Conservation (phyloP, 805 yeast genomes). For the Candida easanensis region DNA sequence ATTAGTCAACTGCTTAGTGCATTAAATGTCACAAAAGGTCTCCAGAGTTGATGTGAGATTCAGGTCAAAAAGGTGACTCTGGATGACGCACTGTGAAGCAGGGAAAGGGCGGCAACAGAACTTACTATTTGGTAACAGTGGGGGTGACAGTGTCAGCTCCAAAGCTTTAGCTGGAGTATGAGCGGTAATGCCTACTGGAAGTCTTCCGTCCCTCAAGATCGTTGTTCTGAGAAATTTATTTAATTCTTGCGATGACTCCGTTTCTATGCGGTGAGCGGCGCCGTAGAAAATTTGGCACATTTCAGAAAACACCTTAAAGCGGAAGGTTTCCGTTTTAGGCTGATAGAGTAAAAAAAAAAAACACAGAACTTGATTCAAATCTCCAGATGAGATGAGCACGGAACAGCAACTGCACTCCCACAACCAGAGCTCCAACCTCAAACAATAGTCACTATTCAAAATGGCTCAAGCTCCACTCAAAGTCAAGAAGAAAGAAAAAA, state of each 20-base stretch:
- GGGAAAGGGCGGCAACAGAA: too few relatives aligned
- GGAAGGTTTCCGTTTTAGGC: slow-evolving; percentile 1
- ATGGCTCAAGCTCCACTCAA: slow-evolving; percentile 80
- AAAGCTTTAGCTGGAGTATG: slow-evolving; percentile 3
- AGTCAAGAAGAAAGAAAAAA: slow-evolving; percentile 38
- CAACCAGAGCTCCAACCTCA: too few relatives aligned
- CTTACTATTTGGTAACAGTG: slow-evolving; percentile 1
- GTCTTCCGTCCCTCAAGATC: background rate
- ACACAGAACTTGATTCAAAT: too few relatives aligned
- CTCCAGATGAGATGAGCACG: too few relatives aligned
- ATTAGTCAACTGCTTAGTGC: background rate
- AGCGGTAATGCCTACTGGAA: background rate
- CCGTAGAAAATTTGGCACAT: slow-evolving; percentile 2
- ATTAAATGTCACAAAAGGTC: background rate
- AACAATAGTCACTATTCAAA: slow-evolving; percentile 2
- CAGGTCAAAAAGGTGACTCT: slow-evolving; percentile 3
- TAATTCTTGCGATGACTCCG: slow-evolving; percentile 13
- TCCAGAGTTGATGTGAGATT: too few relatives aligned
- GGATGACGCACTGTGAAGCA: too few relatives aligned
- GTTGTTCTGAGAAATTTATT: background rate
- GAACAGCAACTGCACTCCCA: too few relatives aligned
- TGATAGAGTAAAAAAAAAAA: background rate
- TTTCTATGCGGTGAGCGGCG: background rate
- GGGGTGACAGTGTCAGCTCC: slow-evolving; percentile 15
- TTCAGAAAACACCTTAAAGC: slow-evolving; percentile 1